These are phyloP conservation scores for Viridothelium virens DNA, from an alignment of 495 filamentous ascomycete species.

Conservation along the genomic window DNA sequence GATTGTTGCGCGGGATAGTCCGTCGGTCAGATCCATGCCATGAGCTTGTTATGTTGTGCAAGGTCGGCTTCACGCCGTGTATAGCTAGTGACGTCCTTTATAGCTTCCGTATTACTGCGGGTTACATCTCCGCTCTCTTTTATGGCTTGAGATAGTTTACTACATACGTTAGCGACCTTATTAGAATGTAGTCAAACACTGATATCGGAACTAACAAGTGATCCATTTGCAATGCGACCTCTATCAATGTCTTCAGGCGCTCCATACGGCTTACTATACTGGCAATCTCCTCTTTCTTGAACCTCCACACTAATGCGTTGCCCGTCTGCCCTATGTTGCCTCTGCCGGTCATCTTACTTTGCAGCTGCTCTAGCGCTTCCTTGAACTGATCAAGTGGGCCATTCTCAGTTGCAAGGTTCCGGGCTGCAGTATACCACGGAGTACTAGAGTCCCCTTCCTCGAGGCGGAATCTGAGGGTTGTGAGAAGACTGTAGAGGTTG, in stretches of 20 bases:
- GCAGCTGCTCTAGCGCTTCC: conserved; percentile 25
- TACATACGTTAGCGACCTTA: background rate
- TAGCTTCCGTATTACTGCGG: conserved; percentile 7
- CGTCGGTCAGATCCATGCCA: background rate
- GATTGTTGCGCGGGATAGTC: conserved; percentile 30
- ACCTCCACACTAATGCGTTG: conserved; percentile 26
- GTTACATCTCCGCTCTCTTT: background rate
- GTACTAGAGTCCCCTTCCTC: conserved; percentile 21
- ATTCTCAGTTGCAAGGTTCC: conserved; percentile 21
- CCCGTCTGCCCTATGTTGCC: conserved; percentile 16
- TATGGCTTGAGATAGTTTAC: conserved; percentile 24
- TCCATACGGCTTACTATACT: conserved; percentile 28
- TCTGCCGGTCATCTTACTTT: conserved; percentile 20
- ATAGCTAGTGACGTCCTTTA: no score
- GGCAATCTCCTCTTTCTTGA: conserved; percentile 28
- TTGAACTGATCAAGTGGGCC: conserved; percentile 30
- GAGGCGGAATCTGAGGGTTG: conserved; percentile 21
- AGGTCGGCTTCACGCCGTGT: background rate
- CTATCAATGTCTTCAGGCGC: conserved; percentile 27
- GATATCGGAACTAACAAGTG: conserved; percentile 25
- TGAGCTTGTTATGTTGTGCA: background rate
- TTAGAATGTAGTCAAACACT: background rate
- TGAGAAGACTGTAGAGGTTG: conserved; percentile 28
- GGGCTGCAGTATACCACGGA: conserved; percentile 22
- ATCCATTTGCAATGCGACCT: conserved; percentile 29